phyloP scores from a whole-genome alignment of 768 basidiomycete genomes.

The Boletellus ananiceps region DNA sequence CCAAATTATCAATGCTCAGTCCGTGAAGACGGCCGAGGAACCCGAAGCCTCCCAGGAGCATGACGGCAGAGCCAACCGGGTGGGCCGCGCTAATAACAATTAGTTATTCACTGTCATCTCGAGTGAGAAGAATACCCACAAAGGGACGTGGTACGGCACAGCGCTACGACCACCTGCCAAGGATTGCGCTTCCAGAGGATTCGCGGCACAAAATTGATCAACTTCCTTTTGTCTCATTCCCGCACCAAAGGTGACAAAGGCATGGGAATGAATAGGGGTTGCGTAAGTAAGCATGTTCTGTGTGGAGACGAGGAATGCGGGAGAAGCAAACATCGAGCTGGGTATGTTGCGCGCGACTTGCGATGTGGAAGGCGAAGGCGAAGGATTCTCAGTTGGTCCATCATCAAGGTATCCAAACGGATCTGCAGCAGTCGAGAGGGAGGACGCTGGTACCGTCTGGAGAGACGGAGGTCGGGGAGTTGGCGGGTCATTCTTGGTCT shows the following conservation, averaged over 20 bases:
- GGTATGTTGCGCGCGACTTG: slow-evolving; percentile 21
- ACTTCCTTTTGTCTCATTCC: slow-evolving; percentile 83
- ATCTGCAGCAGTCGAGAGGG: slow-evolving; percentile 33
- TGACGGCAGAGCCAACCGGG: slow-evolving; percentile 72
- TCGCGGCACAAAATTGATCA: slow-evolving; percentile 66
- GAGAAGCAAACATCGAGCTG: slow-evolving; percentile 33
- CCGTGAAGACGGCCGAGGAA: slow-evolving; percentile 81
- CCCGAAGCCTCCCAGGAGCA: slow-evolving; percentile 87
- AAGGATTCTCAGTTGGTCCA: slow-evolving; percentile 27
- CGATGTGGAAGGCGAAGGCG: slow-evolving; percentile 20
- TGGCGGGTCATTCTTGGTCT: not conserved
- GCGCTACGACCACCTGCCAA: slow-evolving; percentile 44
- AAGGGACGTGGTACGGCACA: slow-evolving; percentile 78
- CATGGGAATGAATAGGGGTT: slow-evolving; percentile 61
- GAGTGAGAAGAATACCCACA: slow-evolving; percentile 42
- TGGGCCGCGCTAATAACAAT: slow-evolving; percentile 58
- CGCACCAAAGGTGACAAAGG: slow-evolving; percentile 83
- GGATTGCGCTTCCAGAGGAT: slow-evolving; percentile 60
- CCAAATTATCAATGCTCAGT: slow-evolving; percentile 83
- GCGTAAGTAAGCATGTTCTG: slow-evolving; percentile 44
- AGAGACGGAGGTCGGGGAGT: slow-evolving; percentile 2
- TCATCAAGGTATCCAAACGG: slow-evolving; percentile 61
- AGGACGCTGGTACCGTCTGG: not conserved
- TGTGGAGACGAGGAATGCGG: slow-evolving; percentile 31
- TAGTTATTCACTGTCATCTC: slow-evolving; percentile 7